A percentile compares a stretch with the other conserved stretches of the same genome.
phyloP scores from a whole-genome alignment of 2,329 filamentous ascomycete species.

The Fusarium sp. region DNA sequence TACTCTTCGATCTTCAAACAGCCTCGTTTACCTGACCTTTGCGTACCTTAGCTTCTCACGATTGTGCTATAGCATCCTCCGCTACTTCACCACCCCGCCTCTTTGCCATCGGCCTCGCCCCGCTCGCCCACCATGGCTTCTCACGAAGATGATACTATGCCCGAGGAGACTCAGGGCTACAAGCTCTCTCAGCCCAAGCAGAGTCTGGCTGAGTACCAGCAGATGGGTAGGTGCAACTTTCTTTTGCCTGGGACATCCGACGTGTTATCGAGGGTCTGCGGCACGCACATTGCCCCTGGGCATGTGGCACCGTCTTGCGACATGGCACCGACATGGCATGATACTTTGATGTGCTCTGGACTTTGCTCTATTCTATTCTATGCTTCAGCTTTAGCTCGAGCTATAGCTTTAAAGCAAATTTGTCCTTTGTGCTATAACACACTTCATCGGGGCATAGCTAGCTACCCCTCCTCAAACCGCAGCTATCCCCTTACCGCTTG shows the following conservation, averaged over 20 bases:
- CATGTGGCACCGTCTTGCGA: conserved; percentile 27
- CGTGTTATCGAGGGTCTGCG: conserved; percentile 28
- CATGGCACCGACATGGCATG: conserved; percentile 29
- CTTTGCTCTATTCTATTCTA: neutral
- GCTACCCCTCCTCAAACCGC: neutral
- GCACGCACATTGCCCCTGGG: conserved; percentile 18
- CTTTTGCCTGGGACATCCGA: conserved; percentile 5
- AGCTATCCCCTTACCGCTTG: conserved; percentile 14
- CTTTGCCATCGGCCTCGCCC: conserved; percentile 28
- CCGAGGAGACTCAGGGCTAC: conserved; percentile 94
- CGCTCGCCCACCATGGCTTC: conserved; percentile 71
- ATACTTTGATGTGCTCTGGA: conserved; percentile 12
- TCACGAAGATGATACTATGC: conserved; percentile 84
- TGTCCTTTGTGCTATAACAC: neutral
- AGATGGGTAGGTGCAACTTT: conserved; percentile 79
- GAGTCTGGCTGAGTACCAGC: conserved; percentile 92
- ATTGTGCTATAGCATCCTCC: conserved; percentile 19
- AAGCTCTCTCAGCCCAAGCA: conserved; percentile 98
- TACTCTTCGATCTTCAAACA: conserved; percentile 14
- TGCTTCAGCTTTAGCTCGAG: neutral
- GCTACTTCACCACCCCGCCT: conserved; percentile 40
- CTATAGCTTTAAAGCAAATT: conserved; percentile 4
- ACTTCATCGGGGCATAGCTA: neutral
- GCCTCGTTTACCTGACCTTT: conserved; percentile 9
- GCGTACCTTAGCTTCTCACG: conserved; percentile 24